These are phyloP conservation scores for Venturia effusa DNA, from an alignment of 2,329 filamentous ascomycete species.

Conservation along the genomic window DNA sequence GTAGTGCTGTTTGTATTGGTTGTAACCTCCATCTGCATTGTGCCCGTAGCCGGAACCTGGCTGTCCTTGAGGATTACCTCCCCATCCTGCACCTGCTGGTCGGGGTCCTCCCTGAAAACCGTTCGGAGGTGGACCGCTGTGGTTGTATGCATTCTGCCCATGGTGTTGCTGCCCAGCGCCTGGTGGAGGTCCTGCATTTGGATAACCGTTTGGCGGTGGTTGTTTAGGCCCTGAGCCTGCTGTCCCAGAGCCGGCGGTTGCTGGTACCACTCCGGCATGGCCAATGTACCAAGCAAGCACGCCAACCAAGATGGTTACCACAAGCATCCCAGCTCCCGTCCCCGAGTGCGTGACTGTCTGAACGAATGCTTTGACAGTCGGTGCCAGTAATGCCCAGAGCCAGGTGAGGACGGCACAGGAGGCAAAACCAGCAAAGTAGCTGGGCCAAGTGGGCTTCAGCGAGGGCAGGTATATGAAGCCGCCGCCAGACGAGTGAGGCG, in stretches of 20 bases:
- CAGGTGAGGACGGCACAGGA: slow-evolving; percentile 51
- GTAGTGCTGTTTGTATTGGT: slow-evolving; percentile 1
- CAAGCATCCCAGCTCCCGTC: slow-evolving; percentile 58
- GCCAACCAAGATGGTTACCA: slow-evolving; percentile 63
- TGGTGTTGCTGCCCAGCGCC: background rate
- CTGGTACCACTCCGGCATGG: slow-evolving; percentile 31
- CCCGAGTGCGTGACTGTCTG: slow-evolving; percentile 24
- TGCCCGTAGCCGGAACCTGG: background rate
- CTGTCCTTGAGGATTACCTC: slow-evolving; percentile 1
- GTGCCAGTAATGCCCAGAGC: slow-evolving; percentile 62
- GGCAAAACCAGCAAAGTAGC: slow-evolving; percentile 77
- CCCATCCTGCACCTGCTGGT: background rate
- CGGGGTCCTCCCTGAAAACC: background rate
- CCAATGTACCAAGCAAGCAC: slow-evolving; percentile 70
- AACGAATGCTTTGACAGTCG: slow-evolving; percentile 40
- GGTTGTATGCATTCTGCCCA: background rate
- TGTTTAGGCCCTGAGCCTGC: background rate
- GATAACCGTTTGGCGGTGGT: slow-evolving; percentile 7
- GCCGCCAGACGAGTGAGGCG: slow-evolving; percentile 76
- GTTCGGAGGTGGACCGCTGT: background rate
- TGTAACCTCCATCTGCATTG: slow-evolving; percentile 4
- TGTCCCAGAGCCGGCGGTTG: background rate
- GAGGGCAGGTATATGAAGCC: slow-evolving; percentile 95
- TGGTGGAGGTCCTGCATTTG: slow-evolving; percentile 8
- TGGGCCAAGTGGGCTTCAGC: slow-evolving; percentile 73